phyloP scores from a whole-genome alignment of 176 grass and related monocot genomes.

The Tuctoria greenei region DNA sequence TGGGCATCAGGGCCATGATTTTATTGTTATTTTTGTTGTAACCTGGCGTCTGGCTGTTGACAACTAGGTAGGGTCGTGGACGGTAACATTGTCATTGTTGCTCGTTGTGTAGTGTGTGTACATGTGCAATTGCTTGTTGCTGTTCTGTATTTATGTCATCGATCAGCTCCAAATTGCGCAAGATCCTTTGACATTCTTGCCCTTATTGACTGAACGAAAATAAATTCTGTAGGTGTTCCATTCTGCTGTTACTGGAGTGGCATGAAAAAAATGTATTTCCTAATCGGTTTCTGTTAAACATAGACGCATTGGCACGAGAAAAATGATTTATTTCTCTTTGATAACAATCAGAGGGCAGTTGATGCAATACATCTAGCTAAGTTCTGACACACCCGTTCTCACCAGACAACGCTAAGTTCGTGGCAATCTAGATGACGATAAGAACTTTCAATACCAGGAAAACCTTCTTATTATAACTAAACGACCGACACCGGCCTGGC shows the following conservation, averaged over 20 bases:
- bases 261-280: not conserved
- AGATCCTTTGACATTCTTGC: not conserved
- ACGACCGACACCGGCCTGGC: not conserved
- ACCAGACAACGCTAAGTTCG: not conserved
- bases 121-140: conserved; percentile 34
- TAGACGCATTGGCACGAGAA: too few species aligned
- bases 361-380: too few species aligned
- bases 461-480: not conserved
- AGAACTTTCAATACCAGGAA: too few species aligned
- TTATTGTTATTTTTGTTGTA: not conserved
- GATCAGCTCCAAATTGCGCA: conserved; percentile 23
- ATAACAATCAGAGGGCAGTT: not conserved
- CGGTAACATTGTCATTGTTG: too few species aligned
- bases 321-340: too few species aligned
- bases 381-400: too few species aligned
- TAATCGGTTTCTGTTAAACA: too few species aligned
- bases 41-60: not conserved
- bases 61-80: not conserved
- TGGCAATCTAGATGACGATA: not conserved
- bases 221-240: not conserved
- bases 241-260: too few species aligned
- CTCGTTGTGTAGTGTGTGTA: conserved; percentile 37
- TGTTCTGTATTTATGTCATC: conserved; percentile 36
- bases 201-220: not conserved
- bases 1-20: conserved; percentile 10